Evolutionary conservation across 768 basidiomycete species (phyloP).

Genomic region (Royoungia palumana): DNA sequence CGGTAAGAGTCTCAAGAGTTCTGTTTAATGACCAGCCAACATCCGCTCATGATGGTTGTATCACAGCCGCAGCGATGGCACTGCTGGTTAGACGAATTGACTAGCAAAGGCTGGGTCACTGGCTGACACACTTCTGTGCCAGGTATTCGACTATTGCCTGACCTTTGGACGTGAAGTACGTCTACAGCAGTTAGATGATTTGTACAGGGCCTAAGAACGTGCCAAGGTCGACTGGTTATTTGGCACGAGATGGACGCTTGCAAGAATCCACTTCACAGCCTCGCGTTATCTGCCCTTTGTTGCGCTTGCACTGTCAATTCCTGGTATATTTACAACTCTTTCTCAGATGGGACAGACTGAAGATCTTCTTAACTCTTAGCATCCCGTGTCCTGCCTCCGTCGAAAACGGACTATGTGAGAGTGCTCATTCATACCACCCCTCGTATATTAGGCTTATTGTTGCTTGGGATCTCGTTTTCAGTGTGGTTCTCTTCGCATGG

Average conservation of each 20-base stretch:
- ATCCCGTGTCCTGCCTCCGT: background rate
- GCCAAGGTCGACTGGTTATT: constrained; percentile 17
- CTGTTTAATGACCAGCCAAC: background rate
- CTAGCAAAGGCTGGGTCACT: background rate
- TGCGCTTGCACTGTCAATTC: constrained; percentile 12
- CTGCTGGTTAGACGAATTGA: constrained; percentile 3
- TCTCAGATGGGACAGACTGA: no score
- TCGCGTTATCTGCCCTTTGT: constrained; percentile 23
- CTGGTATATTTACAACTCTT: constrained; percentile 1
- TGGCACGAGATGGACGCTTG: constrained; percentile 14
- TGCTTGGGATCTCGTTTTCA: background rate
- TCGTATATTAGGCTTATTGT: background rate
- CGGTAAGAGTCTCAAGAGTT: constrained; percentile 5
- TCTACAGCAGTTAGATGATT: background rate
- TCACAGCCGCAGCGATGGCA: constrained; percentile 10
- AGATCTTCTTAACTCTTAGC: background rate
- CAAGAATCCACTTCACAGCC: constrained; percentile 17
- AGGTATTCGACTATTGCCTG: constrained; percentile 18
- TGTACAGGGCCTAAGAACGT: background rate
- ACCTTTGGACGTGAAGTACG: constrained; percentile 12
- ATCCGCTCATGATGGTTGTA: background rate
- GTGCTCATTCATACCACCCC: background rate
- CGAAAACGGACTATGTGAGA: constrained; percentile 8
- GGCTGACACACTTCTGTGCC: background rate
- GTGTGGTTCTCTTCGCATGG: constrained; percentile 13